Conservation (phyloP, 2,329 filamentous ascomycete genomes). For the Eurotiales sp. region DNA sequence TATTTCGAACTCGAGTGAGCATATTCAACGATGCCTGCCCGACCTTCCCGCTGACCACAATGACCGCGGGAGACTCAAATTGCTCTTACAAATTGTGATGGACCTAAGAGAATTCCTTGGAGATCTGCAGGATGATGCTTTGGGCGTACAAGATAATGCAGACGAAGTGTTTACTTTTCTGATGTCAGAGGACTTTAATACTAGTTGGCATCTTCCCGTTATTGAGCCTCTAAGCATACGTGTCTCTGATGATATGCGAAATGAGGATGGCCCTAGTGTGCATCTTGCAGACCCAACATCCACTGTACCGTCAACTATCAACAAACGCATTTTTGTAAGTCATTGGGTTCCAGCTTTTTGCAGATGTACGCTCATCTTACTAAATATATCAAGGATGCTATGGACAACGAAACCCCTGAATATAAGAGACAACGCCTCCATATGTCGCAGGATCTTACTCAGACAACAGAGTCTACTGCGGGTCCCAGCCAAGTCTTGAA, state of each 20-base stretch:
- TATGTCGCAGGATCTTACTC: conserved; percentile 31
- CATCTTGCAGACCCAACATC: conserved; percentile 16
- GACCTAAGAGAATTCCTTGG: conserved; percentile 34
- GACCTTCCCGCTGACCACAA: conserved; percentile 26
- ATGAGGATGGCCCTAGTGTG: not conserved
- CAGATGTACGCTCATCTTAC: not conserved
- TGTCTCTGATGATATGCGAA: conserved; percentile 22
- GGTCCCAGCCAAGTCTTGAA: conserved; percentile 25
- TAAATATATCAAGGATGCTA: conserved; percentile 22
- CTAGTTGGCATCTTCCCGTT: conserved; percentile 35
- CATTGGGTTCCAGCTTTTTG: not conserved
- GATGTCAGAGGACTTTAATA: conserved; percentile 31
- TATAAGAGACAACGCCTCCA: conserved; percentile 39
- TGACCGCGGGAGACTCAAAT: conserved; percentile 30
- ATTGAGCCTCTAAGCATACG: conserved; percentile 37
- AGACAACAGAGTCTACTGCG: conserved; percentile 33
- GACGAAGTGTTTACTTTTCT: conserved; percentile 34
- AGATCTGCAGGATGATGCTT: conserved; percentile 40
- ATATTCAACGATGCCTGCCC: conserved; percentile 43
- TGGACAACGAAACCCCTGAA: conserved; percentile 26
- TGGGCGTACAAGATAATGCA: conserved; percentile 38
- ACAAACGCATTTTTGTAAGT: conserved; percentile 33
- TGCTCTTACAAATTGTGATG: conserved; percentile 32
- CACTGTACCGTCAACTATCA: conserved; percentile 13
- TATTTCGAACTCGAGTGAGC: conserved; percentile 45